Percentiles rank a stretch among this genome's conserved stretches.
Evolutionary conservation across 2,329 filamentous ascomycete genomes (phyloP).

Genomic region (Sphaerulina populicola): DNA sequence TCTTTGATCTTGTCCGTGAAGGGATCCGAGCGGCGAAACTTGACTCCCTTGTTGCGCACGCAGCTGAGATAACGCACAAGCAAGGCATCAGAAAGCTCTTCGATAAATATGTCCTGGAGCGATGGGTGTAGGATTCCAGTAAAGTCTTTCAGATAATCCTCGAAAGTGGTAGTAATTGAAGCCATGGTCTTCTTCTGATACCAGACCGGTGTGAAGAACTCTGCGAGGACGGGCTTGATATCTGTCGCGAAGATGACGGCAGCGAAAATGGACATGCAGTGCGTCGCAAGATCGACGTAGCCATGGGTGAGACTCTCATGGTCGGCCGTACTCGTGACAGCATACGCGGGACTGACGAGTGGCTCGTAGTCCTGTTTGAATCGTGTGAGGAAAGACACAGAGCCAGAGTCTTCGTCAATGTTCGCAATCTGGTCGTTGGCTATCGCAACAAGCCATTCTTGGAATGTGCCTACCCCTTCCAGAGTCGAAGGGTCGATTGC

Average conservation of each 20-base stretch:
- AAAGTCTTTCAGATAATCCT: slow-evolving; percentile 86
- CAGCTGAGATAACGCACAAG: slow-evolving; percentile 74
- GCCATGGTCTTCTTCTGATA: slow-evolving; percentile 81
- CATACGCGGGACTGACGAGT: slow-evolving; percentile 70
- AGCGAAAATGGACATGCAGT: slow-evolving; percentile 82
- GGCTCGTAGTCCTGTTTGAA: slow-evolving; percentile 78
- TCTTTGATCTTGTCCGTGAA: slow-evolving; percentile 91
- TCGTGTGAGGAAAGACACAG: slow-evolving; percentile 72
- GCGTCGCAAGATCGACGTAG: slow-evolving; percentile 90
- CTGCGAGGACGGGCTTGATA: slow-evolving; percentile 65
- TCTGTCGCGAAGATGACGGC: slow-evolving; percentile 83
- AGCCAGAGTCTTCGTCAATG: slow-evolving; percentile 74
- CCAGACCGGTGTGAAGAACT: slow-evolving; percentile 87
- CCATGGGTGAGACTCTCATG: slow-evolving; percentile 71
- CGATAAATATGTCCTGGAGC: slow-evolving; percentile 81
- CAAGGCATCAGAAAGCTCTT: slow-evolving; percentile 86
- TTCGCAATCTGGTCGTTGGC: slow-evolving; percentile 98
- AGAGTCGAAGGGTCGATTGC: slow-evolving; percentile 48
- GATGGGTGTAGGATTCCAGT: slow-evolving; percentile 73
- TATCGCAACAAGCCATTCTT: slow-evolving; percentile 91
- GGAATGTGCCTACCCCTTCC: slow-evolving; percentile 64
- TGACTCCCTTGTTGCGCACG: slow-evolving; percentile 82
- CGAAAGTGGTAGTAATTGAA: slow-evolving; percentile 87
- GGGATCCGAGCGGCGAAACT: slow-evolving; percentile 77
- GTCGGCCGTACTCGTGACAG: slow-evolving; percentile 62